A percentile compares a stretch with the other conserved stretches of the same genome.
These are phyloP conservation scores for Cladosporium phlei DNA, from an alignment of 2,329 filamentous ascomycete genomes.

Conservation along the genomic window DNA sequence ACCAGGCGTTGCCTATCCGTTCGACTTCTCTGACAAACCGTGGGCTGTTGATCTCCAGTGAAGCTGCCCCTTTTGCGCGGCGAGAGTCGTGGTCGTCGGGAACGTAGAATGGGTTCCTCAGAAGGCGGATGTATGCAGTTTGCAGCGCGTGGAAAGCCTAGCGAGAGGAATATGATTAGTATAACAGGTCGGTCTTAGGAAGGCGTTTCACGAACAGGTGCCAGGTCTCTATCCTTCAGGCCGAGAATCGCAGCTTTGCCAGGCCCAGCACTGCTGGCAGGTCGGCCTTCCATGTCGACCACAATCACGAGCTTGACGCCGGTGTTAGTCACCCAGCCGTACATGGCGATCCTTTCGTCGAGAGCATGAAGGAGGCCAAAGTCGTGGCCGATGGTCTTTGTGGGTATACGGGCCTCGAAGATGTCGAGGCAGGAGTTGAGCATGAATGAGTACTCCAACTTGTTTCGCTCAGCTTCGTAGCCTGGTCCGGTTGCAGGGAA, in stretches of 20 bases:
- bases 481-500: slow-evolving; percentile 60
- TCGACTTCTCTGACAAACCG: slow-evolving; percentile 78
- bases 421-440: slow-evolving; percentile 89
- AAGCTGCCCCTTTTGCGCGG: slow-evolving; percentile 41
- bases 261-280: slow-evolving; percentile 35
- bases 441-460: slow-evolving; percentile 87
- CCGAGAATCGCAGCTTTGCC: slow-evolving; percentile 52
- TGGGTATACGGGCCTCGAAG: slow-evolving; percentile 77
- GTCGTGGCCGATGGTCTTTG: slow-evolving; percentile 72
- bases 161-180: slow-evolving; percentile 8
- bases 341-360: slow-evolving; percentile 87
- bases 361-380: slow-evolving; percentile 87
- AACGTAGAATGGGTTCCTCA: slow-evolving; percentile 93
- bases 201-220: slow-evolving; percentile 59
- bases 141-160: slow-evolving; percentile 87
- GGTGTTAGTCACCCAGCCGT: slow-evolving; percentile 95
- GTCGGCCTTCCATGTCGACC: slow-evolving; percentile 79
- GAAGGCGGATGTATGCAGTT: slow-evolving; percentile 78
- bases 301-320: slow-evolving; percentile 86
- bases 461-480: slow-evolving; percentile 52
- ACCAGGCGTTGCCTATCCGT: slow-evolving; percentile 80
- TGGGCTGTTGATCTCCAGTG: slow-evolving; percentile 69
- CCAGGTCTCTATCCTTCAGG: slow-evolving; percentile 79
- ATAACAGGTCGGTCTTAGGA: background rate
- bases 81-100: slow-evolving; percentile 75